These are phyloP conservation scores for Bruguiera hainesii DNA, from an alignment of 441 rosid genomes.

Conservation along the genomic window DNA sequence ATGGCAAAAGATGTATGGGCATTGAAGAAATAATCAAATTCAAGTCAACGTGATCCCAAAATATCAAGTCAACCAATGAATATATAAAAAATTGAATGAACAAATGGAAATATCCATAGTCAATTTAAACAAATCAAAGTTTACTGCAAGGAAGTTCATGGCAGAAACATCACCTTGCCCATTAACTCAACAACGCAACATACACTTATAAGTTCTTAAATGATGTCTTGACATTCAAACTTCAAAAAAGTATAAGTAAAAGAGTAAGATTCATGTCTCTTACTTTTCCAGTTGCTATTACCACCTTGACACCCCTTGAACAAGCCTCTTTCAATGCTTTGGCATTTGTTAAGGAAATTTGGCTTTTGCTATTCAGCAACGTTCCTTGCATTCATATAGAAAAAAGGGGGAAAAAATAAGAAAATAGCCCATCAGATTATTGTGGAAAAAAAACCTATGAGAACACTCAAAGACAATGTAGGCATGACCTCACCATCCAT, in stretches of 20 bases:
- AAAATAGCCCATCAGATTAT: conserved; percentile 18
- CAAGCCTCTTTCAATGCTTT: conserved; percentile 83
- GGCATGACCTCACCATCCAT: conserved; percentile 76
- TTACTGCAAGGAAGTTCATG: no score
- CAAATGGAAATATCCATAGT: no score
- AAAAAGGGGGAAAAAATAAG: conserved; percentile 11
- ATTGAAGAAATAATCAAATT: background rate
- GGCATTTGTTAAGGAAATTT: conserved; percentile 56
- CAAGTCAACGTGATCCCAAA: background rate
- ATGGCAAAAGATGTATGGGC: background rate
- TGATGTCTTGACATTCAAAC: background rate
- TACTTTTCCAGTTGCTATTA: conserved; percentile 93
- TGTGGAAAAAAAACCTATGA: conserved; percentile 12
- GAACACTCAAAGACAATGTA: conserved; percentile 15
- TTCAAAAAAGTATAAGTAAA: conserved; percentile 2
- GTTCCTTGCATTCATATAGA: conserved; percentile 52
- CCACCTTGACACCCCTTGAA: conserved; percentile 80
- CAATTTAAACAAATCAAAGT: no score
- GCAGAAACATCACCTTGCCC: no score
- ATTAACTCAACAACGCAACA: no score
- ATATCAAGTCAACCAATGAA: background rate
- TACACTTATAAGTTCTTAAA: background rate
- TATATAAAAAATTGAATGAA: background rate
- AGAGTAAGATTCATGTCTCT: conserved; percentile 16
- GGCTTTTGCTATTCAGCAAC: conserved; percentile 74